phyloP scores from a whole-genome alignment of 2,329 filamentous ascomycete species.

The Colletotrichum tanaceti region DNA sequence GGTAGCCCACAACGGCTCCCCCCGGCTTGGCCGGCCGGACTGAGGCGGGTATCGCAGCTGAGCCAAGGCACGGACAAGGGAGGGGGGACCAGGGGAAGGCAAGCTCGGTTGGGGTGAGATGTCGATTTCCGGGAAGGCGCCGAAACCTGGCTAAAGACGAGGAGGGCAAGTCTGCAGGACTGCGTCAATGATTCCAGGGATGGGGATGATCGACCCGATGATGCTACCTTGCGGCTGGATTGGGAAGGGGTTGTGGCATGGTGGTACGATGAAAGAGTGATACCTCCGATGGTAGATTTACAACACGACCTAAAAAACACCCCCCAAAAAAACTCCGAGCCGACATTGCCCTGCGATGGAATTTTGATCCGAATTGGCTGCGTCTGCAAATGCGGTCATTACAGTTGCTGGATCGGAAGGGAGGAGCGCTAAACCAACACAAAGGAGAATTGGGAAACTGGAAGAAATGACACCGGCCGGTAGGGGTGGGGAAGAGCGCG shows the following conservation, averaged over 20 bases:
- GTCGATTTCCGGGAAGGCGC: constrained; percentile 4
- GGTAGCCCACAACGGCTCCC: constrained; percentile 19
- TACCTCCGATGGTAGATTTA: no score
- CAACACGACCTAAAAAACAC: no score
- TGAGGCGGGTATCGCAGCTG: constrained; percentile 9
- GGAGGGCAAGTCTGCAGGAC: not conserved
- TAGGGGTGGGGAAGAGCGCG: not conserved
- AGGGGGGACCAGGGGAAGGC: not conserved
- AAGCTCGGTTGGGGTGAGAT: not conserved
- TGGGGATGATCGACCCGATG: constrained; percentile 13
- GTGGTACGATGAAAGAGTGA: constrained; percentile 6
- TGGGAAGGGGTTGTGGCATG: constrained; percentile 1
- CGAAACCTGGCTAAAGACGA: constrained; percentile 13
- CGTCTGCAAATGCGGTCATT: not conserved
- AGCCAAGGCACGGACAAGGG: not conserved
- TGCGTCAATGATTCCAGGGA: constrained; percentile 9
- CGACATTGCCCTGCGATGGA: constrained; percentile 6
- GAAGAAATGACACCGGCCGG: not conserved
- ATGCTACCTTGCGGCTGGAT: not conserved
- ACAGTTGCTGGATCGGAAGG: constrained; percentile 7
- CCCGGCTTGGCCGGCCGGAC: constrained; percentile 29
- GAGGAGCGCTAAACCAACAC: not conserved
- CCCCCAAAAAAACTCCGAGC: constrained; percentile 19
- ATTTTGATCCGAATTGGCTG: constrained; percentile 19
- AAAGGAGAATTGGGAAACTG: not conserved